Evolutionary conservation across 805 yeast species (phyloP), one percentile per base, ranked within the genome.

Genomic region (Ogataea trehalophila): DNA sequence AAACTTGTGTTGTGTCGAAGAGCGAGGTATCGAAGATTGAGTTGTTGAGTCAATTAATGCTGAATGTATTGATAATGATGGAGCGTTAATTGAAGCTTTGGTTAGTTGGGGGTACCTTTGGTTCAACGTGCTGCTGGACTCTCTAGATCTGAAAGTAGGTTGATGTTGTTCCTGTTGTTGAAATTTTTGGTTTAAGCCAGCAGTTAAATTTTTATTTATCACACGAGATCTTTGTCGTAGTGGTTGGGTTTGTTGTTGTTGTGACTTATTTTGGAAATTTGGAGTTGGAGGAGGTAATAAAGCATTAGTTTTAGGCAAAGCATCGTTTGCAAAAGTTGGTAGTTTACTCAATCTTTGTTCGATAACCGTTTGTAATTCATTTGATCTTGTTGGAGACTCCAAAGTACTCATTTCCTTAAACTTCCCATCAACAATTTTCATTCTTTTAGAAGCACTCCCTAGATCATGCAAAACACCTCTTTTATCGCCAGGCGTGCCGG

Each of bases 391-490:
- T 3, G 68, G 68, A 44, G 66, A 61, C 8, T 62, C 62, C 33
- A 29, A 22, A 16, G 47, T 44, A 9, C 51, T 43, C 4, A 60
- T 49, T 45, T 65, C 69, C 42, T 54, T 61, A 47, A 54, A 62
- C 16, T 53, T 51, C 13, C 65, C 63, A 18, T 51, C 54, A 11
- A 49, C 37, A 2, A 50, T 50, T 37, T 58, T 59, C 37, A 60
- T 26, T 50, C 69, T 61, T 42, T 65, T 65, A 16, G 59, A 52
- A 2, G 69, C 60, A 50, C 69, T 65, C 37, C 65, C 66, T 8
- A 61, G 13, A 15, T 50, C 48, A 14, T 52, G 51, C 7, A 45
- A 4, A 16, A 46, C 56, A 4, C 48, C 44, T 39, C 68, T 50
- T 49, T 65, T 64, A 41, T 62, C 63, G 23, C 60, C 62, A 1